A percentile compares a stretch with the other conserved stretches of the same genome.
Conservation (phyloP, 2,329 filamentous ascomycete genomes). For the Westerdykella ornata region DNA sequence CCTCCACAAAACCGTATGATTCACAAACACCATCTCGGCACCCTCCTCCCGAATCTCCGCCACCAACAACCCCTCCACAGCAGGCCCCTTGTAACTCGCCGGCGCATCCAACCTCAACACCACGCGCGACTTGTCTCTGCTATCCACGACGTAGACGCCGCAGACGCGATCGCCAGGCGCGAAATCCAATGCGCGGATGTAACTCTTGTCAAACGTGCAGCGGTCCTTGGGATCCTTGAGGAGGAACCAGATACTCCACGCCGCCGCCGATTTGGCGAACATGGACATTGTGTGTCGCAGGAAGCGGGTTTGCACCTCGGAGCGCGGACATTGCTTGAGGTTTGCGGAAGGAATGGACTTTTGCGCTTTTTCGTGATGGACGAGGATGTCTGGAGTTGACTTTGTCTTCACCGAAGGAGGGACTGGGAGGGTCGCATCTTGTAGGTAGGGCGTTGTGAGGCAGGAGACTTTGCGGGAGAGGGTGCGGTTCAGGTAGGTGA, state of each 20-base stretch:
- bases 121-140: background rate
- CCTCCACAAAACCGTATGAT: conserved; percentile 6
- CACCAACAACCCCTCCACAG: background rate
- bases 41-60: conserved; percentile 1
- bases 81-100: background rate
- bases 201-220: background rate
- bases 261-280: conserved; percentile 1
- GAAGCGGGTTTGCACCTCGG: conserved; percentile 2
- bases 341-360: conserved; percentile 1
- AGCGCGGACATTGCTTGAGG: background rate
- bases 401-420: background rate
- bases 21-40: background rate
- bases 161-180: conserved; percentile 2
- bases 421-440: background rate
- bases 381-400: conserved; percentile 1
- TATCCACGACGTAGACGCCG: conserved; percentile 2
- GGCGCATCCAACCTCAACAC: conserved; percentile 2
- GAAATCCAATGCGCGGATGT: conserved; percentile 1
- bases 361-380: conserved; percentile 2
- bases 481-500: conserved; percentile 2
- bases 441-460: conserved; percentile 1
- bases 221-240: conserved; percentile 1
- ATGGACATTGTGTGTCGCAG: conserved; percentile 5
- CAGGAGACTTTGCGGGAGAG: conserved; percentile 3
- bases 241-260: conserved; percentile 3